A percentile compares a stretch with the other conserved stretches of the same genome.
These are phyloP conservation scores for Mucor irregularis DNA, from an alignment of 371 early-diverging fungal genomes.

Conservation along the genomic window DNA sequence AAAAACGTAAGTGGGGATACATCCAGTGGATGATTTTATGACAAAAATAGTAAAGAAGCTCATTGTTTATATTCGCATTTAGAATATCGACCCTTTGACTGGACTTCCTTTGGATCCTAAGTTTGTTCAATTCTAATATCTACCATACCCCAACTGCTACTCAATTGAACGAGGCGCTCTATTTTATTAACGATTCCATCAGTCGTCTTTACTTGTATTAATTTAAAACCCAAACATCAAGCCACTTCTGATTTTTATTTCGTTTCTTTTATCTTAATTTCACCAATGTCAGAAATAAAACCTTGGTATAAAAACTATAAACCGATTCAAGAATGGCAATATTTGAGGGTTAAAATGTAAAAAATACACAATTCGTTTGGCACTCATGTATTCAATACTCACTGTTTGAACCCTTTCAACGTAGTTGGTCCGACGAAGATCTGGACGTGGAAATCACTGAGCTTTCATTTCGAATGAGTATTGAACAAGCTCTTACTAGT, in stretches of 20 bases:
- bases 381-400: neutral
- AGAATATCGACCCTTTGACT: constrained; percentile 78
- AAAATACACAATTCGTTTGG: neutral
- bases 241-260: neutral
- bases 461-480: constrained; percentile 46
- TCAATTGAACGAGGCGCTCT: too few species aligned
- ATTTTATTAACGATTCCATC: too few species aligned
- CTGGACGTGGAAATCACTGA: constrained; percentile 32
- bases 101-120: constrained; percentile 82
- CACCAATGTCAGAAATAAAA: constrained; percentile 18
- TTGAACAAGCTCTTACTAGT: constrained; percentile 42
- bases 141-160: too few species aligned
- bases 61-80: neutral
- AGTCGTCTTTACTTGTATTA: neutral
- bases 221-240: neutral
- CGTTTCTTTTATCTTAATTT: neutral
- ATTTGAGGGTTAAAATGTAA: constrained; percentile 44
- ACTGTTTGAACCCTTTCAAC: neutral
- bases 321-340: constrained; percentile 39
- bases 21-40: neutral
- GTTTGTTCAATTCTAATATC: constrained; percentile 65
- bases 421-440: constrained; percentile 40
- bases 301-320: constrained; percentile 26
- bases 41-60: neutral
- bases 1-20: constrained; percentile 51